These are phyloP conservation scores for Puccinia polysora DNA, from an alignment of 1,284 basidiomycete genomes.

Conservation along the genomic window DNA sequence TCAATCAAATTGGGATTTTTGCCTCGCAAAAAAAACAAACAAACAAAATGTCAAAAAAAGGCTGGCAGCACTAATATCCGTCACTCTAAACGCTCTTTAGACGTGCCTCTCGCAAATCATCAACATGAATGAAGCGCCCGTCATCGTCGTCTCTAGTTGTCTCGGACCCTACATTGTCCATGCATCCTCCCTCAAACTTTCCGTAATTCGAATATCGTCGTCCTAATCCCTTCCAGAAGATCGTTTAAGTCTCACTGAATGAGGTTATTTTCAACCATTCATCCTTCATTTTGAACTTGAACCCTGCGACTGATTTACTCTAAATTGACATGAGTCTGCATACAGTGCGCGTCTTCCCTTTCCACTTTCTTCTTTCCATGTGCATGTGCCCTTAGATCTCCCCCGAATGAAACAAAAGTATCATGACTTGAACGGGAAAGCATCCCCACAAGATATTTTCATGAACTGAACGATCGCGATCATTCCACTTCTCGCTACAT, in stretches of 20 bases:
- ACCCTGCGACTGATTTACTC: too few species aligned
- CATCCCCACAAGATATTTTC: too few species aligned
- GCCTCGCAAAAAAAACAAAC: too few species aligned
- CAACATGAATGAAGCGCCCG: constrained; percentile 3
- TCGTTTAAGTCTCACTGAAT: neutral
- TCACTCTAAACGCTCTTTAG: neutral
- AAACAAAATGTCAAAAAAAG: too few species aligned
- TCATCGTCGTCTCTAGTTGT: constrained; percentile 3
- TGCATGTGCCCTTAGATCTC: too few species aligned
- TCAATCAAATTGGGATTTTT: neutral
- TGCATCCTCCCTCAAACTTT: neutral
- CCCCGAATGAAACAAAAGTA: too few species aligned
- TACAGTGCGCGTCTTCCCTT: too few species aligned
- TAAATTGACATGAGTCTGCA: too few species aligned
- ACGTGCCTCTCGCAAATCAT: neutral
- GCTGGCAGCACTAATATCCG: neutral
- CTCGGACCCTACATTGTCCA: neutral
- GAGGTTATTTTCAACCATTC: neutral
- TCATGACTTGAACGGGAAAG: too few species aligned
- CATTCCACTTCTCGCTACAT: too few species aligned
- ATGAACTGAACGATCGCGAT: too few species aligned
- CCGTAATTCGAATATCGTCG: neutral
- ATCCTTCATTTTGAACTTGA: neutral
- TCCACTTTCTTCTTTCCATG: too few species aligned
- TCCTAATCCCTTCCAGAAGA: neutral